Percentiles rank a stretch among this genome's conserved stretches.
These are phyloP conservation scores for Paramecium sonneborni DNA, from an alignment of 73 alveolate genomes.

Conservation along the genomic window DNA sequence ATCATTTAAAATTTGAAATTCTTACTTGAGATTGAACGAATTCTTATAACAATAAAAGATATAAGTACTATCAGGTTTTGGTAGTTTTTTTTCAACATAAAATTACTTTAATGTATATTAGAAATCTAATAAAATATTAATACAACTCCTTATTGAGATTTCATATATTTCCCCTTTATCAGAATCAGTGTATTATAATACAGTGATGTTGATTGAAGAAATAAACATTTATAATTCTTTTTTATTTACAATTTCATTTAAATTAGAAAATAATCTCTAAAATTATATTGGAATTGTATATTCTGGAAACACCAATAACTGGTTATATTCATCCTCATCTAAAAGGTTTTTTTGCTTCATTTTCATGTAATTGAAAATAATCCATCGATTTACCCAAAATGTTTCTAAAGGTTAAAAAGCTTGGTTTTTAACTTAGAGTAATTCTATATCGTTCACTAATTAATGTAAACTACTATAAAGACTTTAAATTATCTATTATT, in stretches of 20 bases:
- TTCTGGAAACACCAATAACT: not conserved
- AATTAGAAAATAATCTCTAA: not conserved
- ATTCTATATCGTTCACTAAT: not conserved
- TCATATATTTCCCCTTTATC: not conserved
- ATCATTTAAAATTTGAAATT: not conserved
- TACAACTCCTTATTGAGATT: not conserved
- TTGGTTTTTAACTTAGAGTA: constrained; percentile 7
- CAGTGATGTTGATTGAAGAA: not conserved
- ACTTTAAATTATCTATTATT: not conserved
- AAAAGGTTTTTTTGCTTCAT: not conserved
- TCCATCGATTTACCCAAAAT: not conserved
- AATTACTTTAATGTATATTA: not conserved
- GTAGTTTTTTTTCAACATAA: not conserved
- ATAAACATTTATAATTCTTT: not conserved
- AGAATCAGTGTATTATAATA: not conserved
- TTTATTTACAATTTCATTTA: not conserved
- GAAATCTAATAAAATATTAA: not conserved
- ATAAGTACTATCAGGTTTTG: not conserved
- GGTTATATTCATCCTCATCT: not conserved
- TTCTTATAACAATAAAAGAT: not conserved
- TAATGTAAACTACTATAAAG: not conserved
- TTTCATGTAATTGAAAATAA: not conserved
- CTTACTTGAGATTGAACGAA: not conserved
- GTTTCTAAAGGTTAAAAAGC: constrained; percentile 36
- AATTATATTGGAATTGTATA: not conserved